Evolutionary conservation across 768 basidiomycete species (phyloP).

Genomic region (Boletus edulis): DNA sequence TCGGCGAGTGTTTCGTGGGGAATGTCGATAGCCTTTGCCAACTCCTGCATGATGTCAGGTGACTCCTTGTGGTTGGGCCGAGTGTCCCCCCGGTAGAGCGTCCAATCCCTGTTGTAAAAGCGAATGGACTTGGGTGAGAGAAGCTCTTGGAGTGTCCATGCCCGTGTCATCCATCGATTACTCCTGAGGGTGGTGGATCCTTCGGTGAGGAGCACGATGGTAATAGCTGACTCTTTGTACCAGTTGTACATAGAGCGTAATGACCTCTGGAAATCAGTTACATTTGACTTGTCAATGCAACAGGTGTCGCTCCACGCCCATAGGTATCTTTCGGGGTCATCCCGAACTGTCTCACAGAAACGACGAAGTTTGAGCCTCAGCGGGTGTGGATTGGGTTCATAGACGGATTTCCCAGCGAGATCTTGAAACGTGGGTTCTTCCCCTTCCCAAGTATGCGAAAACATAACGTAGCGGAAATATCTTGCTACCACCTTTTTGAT

Average conservation of each 20-base stretch:
- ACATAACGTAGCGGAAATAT: constrained; percentile 5
- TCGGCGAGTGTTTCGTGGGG: neutral
- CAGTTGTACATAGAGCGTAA: constrained; percentile 5
- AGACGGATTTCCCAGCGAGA: neutral
- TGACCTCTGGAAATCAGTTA: neutral
- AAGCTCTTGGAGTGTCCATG: constrained; percentile 5
- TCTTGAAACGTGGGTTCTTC: constrained; percentile 1
- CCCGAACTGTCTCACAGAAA: neutral
- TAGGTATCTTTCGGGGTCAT: neutral
- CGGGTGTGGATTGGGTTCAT: neutral
- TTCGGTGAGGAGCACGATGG: neutral
- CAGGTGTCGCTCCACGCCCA: constrained; percentile 4
- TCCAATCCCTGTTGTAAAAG: neutral
- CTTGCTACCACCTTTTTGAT: neutral
- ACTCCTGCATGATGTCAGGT: neutral
- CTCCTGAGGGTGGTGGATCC: neutral
- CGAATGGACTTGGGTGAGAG: neutral
- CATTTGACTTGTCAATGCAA: neutral
- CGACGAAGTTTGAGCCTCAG: neutral
- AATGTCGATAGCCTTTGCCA: neutral
- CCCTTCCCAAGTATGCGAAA: constrained; percentile 6
- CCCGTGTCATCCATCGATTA: constrained; percentile 1
- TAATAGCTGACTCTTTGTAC: constrained; percentile 1
- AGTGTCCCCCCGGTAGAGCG: neutral
- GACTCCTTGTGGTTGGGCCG: neutral